Conservation (phyloP, 495 filamentous ascomycete genomes). For the Talaromyces trachyspermus region DNA sequence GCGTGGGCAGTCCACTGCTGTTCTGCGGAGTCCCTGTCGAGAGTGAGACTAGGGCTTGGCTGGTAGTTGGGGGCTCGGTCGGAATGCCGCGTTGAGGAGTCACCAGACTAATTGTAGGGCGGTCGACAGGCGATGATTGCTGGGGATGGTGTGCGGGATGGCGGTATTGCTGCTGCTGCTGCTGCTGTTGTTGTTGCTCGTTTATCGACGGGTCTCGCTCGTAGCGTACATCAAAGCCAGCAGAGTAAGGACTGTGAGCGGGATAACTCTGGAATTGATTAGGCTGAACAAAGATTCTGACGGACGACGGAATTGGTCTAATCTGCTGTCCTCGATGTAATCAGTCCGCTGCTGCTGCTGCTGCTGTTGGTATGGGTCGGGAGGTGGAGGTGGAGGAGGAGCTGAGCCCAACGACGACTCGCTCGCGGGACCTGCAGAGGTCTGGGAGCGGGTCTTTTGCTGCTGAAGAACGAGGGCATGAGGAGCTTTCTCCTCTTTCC, state of each 20-base stretch:
- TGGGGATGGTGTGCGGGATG: constrained; percentile 2
- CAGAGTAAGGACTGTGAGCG: constrained; percentile 1
- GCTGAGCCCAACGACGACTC: constrained; percentile 3
- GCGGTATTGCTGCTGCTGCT: constrained; percentile 13
- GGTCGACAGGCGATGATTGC: constrained; percentile 16
- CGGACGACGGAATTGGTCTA: neutral
- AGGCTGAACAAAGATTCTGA: constrained; percentile 2
- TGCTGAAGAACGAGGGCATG: constrained; percentile 11
- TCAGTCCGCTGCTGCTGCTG: constrained; percentile 1
- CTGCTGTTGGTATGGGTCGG: neutral
- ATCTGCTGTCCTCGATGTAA: neutral
- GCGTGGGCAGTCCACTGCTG: constrained; percentile 25
- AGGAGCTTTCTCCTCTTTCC: constrained; percentile 1
- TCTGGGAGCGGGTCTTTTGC: constrained; percentile 8
- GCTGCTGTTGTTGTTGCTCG: constrained; percentile 13
- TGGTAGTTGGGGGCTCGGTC: constrained; percentile 19
- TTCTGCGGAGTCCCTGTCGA: constrained; percentile 30
- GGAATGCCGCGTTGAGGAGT: constrained; percentile 13
- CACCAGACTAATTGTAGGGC: constrained; percentile 17
- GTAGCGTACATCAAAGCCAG: constrained; percentile 2
- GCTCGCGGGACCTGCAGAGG: constrained; percentile 3
- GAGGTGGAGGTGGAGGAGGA: constrained; percentile 13
- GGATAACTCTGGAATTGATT: neutral
- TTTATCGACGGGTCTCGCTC: neutral
- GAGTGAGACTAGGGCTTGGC: constrained; percentile 16